These are phyloP conservation scores for Fusarium virguliforme DNA, from an alignment of 2,329 filamentous ascomycete genomes.

Conservation along the genomic window DNA sequence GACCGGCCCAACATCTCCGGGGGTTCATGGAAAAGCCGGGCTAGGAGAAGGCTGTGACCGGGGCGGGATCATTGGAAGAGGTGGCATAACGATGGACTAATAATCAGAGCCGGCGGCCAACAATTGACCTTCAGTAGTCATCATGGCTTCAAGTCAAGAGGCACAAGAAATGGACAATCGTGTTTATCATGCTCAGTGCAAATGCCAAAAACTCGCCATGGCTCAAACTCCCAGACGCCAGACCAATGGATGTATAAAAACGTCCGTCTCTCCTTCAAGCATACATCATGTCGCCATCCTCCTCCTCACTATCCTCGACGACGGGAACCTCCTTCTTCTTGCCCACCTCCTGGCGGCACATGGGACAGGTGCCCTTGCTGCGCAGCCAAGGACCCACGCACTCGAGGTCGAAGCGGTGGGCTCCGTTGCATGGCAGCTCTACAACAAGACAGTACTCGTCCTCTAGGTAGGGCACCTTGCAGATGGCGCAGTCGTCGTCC, in stretches of 20 bases:
- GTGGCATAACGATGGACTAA: no score
- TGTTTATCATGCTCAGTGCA: slow-evolving; percentile 24
- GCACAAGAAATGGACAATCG: neutral
- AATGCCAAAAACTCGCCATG: slow-evolving; percentile 31
- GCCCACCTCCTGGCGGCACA: slow-evolving; percentile 74
- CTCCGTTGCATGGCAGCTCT: slow-evolving; percentile 73
- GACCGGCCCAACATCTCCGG: slow-evolving; percentile 15
- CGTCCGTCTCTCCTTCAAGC: slow-evolving; percentile 49
- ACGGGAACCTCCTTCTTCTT: slow-evolving; percentile 67
- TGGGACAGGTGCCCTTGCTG: slow-evolving; percentile 75
- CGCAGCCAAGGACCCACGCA: slow-evolving; percentile 77
- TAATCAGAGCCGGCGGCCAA: no score
- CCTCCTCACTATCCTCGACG: slow-evolving; percentile 66
- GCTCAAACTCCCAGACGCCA: slow-evolving; percentile 52
- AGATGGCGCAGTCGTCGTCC: slow-evolving; percentile 75
- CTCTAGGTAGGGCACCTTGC: slow-evolving; percentile 73
- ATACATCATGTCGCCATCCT: slow-evolving; percentile 67
- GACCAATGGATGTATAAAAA: slow-evolving; percentile 39
- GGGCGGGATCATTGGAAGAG: no score
- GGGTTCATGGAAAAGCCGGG: no score
- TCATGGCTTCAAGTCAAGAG: neutral
- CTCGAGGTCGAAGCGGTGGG: slow-evolving; percentile 76
- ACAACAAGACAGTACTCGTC: slow-evolving; percentile 76
- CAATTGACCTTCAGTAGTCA: neutral
- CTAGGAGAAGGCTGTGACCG: no score